phyloP scores from a whole-genome alignment of 164 flowering plant genomes.

The Kingdonia uniflora region DNA sequence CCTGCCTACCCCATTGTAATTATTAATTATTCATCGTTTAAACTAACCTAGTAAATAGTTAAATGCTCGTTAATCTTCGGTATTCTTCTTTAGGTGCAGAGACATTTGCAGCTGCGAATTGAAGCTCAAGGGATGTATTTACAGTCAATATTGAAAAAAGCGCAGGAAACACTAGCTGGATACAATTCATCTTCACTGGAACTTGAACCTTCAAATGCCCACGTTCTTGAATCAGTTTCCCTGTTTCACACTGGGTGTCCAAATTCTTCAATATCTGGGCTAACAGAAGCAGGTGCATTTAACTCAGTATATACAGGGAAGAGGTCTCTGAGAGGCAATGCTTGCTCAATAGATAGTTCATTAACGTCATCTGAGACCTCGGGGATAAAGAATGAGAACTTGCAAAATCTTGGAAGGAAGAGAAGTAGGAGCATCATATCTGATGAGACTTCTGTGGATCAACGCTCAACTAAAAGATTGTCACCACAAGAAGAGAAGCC shows the following conservation, averaged over 20 bases:
- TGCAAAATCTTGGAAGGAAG: slow-evolving; percentile 23
- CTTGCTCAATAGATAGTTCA: slow-evolving; percentile 49
- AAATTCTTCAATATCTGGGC: slow-evolving; percentile 43
- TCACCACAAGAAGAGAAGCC: slow-evolving; percentile 10
- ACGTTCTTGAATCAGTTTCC: slow-evolving; percentile 52
- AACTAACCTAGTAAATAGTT: background rate
- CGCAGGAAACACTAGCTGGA: slow-evolving; percentile 69
- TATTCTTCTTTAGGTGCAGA: slow-evolving; percentile 57
- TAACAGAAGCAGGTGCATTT: slow-evolving; percentile 41
- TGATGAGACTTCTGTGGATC: slow-evolving; percentile 30
- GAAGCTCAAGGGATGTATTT: slow-evolving; percentile 95
- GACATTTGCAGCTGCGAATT: slow-evolving; percentile 84
- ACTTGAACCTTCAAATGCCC: slow-evolving; percentile 49
- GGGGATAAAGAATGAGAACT: slow-evolving; percentile 35
- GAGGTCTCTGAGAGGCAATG: slow-evolving; percentile 16
- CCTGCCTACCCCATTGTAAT: background rate
- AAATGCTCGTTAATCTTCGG: background rate
- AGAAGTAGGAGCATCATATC: slow-evolving; percentile 31
- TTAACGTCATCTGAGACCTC: slow-evolving; percentile 26
- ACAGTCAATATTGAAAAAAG: slow-evolving; percentile 70
- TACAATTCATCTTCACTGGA: slow-evolving; percentile 38
- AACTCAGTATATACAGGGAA: slow-evolving; percentile 16
- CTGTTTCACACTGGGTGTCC: slow-evolving; percentile 39
- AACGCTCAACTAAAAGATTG: slow-evolving; percentile 26
- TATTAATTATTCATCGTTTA: background rate